Base-by-base conservation (phyloP, 306 rosid genomes). In the Prunus padus region DNA sequence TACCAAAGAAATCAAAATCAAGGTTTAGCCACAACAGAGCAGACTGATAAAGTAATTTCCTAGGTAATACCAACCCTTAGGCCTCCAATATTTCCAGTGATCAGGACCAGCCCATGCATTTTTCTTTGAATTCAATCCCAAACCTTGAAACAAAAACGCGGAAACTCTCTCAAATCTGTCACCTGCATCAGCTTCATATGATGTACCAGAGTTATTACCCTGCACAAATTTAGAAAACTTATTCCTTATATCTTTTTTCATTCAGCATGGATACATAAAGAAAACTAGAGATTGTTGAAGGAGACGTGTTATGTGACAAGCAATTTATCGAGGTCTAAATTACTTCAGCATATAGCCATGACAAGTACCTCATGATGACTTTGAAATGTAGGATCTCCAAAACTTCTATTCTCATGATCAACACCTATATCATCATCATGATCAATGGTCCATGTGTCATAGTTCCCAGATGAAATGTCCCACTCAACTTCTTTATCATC, bases 51-150 rank as follows among this genome's bases (percentile, higher is more conserved):
- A 11, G 19, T 7, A 16, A 37, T 42, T 40, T 70, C 63, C 20
- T 11, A 56, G 42, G 28, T 26, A 56, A 56, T 5, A 72, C 76
- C 67, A 57, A 72, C 76, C 76, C 56, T 59, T 57, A 13, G 56
- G 56, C 54, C 57, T 57, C 76, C 44, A 16, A 30, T 40, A 81
- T 59, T 81, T 81, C 84, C 84, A 81, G 50, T 81, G 77, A 54
- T 55, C 80, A 31, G 74, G 80, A 64, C 84, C 80, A 3, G 80
- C 84, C 77, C 80, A 76, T 13, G 56, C 46, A 70, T 81, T 81
- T 65, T 64, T 47, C 69, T 76, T 76, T 25, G 65, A 68, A 74
- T 65, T 5, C 18, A 44, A 13, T 45, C 73, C 57, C 40, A 76
- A 56, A n/a, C 80, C 63, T 75, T 69, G 77, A 28, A 80, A 63